Percentiles rank a stretch among this genome's conserved stretches.
These are phyloP conservation scores for Xylariaceae sp. DNA, from an alignment of 2,329 filamentous ascomycete species.

Conservation along the genomic window DNA sequence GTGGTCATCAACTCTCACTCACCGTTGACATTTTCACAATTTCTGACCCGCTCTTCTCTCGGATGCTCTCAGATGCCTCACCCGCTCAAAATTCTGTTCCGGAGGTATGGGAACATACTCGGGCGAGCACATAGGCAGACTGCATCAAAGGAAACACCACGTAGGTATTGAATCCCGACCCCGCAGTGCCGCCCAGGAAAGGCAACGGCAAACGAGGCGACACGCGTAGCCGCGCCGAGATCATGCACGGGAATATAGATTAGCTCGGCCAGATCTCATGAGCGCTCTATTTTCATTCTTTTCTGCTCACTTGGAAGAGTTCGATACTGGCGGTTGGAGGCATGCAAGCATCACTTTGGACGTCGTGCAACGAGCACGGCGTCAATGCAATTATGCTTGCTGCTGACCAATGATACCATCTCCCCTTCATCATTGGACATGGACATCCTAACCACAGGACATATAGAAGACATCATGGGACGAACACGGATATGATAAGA, in stretches of 20 bases:
- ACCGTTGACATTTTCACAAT: no score
- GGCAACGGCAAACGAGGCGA: constrained; percentile 33
- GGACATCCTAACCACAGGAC: background rate
- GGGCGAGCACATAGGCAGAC: constrained; percentile 3
- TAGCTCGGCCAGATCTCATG: constrained; percentile 29
- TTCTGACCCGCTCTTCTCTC: no score
- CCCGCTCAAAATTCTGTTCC: no score
- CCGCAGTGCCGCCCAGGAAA: constrained; percentile 30
- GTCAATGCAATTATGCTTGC: constrained; percentile 21
- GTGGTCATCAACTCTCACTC: no score
- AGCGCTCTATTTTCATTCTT: constrained; percentile 26
- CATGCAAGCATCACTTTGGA: constrained; percentile 26
- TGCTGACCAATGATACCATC: constrained; percentile 7
- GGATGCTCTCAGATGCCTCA: no score
- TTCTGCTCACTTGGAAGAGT: constrained; percentile 15
- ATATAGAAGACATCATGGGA: no score
- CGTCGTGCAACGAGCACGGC: constrained; percentile 27
- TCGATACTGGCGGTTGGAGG: constrained; percentile 29
- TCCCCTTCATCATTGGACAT: background rate
- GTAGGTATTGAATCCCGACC: no score
- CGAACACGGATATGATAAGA: no score
- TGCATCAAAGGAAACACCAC: constrained; percentile 17
- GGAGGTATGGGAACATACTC: no score
- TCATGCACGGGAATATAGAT: constrained; percentile 31
- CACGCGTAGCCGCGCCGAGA: constrained; percentile 30